These are phyloP conservation scores for Lizonia empirigonia DNA, from an alignment of 2,329 filamentous ascomycete genomes.

Conservation along the genomic window DNA sequence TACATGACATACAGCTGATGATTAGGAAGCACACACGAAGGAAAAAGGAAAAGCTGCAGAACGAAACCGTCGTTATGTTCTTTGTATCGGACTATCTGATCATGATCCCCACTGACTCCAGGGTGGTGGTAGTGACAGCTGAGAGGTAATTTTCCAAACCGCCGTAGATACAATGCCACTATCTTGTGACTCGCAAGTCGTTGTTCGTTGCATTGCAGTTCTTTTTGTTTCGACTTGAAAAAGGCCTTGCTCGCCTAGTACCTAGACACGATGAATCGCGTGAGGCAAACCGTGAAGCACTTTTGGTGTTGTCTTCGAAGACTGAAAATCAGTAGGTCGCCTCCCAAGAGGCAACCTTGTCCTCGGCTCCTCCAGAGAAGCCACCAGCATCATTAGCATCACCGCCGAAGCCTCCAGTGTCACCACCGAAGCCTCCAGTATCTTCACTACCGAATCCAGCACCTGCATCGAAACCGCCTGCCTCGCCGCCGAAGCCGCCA, in stretches of 20 bases:
- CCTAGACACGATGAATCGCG: not conserved
- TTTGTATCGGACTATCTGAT: constrained; percentile 11
- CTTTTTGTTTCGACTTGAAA: not conserved
- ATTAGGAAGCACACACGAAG: not conserved
- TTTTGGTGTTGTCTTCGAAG: not conserved
- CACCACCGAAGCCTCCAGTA: constrained; percentile 20
- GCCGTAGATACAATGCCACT: constrained; percentile 14
- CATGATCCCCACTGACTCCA: constrained; percentile 5
- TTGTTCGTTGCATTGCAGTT: not conserved
- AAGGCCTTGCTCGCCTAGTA: not conserved
- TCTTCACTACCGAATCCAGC: constrained; percentile 18
- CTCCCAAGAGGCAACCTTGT: constrained; percentile 41
- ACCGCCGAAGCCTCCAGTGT: constrained; percentile 10
- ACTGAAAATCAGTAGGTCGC: not conserved
- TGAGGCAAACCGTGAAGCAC: not conserved
- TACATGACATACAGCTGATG: not conserved
- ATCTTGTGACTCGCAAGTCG: not conserved
- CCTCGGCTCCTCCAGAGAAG: constrained; percentile 24
- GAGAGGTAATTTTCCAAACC: constrained; percentile 19
- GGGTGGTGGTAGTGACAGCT: constrained; percentile 18
- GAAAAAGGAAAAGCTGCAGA: not conserved
- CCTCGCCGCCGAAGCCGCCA: constrained; percentile 21
- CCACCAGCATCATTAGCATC: constrained; percentile 16
- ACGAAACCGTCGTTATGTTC: not conserved
- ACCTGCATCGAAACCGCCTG: constrained; percentile 15